Evolutionary conservation across 192 early-diverging fungal genomes (phyloP).

Genomic region (Glomus cerebriforme): DNA sequence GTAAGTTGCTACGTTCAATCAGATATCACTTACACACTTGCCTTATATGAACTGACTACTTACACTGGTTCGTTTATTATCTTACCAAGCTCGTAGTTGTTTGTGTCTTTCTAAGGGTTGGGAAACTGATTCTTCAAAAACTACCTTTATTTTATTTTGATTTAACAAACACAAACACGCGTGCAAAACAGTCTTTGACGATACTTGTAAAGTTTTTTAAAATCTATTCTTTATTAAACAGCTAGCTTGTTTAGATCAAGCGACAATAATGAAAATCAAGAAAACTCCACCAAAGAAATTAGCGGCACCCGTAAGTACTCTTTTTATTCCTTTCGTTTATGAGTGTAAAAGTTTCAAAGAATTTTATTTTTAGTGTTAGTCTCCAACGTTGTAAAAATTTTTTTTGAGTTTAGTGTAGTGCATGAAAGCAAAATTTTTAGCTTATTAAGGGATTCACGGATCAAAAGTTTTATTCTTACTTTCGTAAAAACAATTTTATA

Average conservation of each 20-base stretch:
- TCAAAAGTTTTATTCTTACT: slow-evolving; percentile 1
- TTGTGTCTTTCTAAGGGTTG: slow-evolving; percentile 10
- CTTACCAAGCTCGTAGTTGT: not conserved
- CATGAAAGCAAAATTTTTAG: not conserved
- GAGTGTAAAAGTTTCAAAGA: not conserved
- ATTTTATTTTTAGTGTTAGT: not conserved
- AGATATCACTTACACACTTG: not conserved
- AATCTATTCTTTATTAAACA: not conserved
- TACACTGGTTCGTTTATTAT: not conserved
- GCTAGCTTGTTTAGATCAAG: slow-evolving; percentile 12
- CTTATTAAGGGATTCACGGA: not conserved
- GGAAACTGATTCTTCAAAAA: slow-evolving; percentile 34
- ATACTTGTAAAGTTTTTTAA: slow-evolving; percentile 6
- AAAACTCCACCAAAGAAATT: slow-evolving; percentile 34
- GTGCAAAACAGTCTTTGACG: slow-evolving; percentile 5
- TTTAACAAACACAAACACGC: slow-evolving; percentile 10
- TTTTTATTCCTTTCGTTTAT: not conserved
- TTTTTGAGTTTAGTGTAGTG: not conserved
- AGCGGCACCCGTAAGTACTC: slow-evolving; percentile 18
- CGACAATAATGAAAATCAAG: slow-evolving; percentile 32
- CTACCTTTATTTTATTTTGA: not conserved
- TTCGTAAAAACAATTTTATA: not conserved
- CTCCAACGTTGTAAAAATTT: not conserved
- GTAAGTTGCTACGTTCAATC: not conserved
- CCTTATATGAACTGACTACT: not conserved